These are phyloP conservation scores for Hypoxylon fragiforme DNA, from an alignment of 495 filamentous ascomycete species.

Conservation along the genomic window DNA sequence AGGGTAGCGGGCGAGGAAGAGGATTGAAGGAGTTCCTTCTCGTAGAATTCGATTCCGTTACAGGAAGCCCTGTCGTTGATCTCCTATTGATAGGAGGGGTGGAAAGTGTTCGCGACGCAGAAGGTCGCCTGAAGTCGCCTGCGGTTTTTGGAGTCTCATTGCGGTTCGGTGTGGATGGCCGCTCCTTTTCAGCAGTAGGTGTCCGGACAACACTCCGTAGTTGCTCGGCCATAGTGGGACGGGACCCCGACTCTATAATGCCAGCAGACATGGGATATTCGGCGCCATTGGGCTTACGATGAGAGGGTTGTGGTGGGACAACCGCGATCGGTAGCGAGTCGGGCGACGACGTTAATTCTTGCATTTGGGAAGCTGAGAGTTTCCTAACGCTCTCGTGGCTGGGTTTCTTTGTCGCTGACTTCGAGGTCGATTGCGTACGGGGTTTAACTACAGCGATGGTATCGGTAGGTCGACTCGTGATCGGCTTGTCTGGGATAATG, in stretches of 20 bases:
- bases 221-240: slow-evolving; percentile 38
- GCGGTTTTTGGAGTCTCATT: slow-evolving; percentile 24
- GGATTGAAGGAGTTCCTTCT: slow-evolving; percentile 42
- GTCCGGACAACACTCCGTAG: slow-evolving; percentile 20
- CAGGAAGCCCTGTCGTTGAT: slow-evolving; percentile 34
- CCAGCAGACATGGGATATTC: slow-evolving; percentile 43
- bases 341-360: slow-evolving; percentile 56
- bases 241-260: slow-evolving; percentile 37
- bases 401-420: slow-evolving; percentile 38
- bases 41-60: slow-evolving; percentile 23
- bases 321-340: slow-evolving; percentile 52
- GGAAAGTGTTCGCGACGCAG: slow-evolving; percentile 45
- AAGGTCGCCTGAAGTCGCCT: slow-evolving; percentile 36
- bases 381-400: slow-evolving; percentile 51
- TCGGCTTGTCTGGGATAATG: not conserved
- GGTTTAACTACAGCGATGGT: slow-evolving; percentile 8
- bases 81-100: slow-evolving; percentile 49
- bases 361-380: slow-evolving; percentile 60
- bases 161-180: not conserved
- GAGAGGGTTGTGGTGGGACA: slow-evolving; percentile 27
- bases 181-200: slow-evolving; percentile 4
- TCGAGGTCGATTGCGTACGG: slow-evolving; percentile 27
- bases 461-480: slow-evolving; percentile 9
- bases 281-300: slow-evolving; percentile 34
- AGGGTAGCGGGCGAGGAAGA: slow-evolving; percentile 35